Evolutionary conservation across 176 grass and related monocot genomes (phyloP), one percentile per base, ranked within the genome.

Genomic region (Microstegium vimineum): DNA sequence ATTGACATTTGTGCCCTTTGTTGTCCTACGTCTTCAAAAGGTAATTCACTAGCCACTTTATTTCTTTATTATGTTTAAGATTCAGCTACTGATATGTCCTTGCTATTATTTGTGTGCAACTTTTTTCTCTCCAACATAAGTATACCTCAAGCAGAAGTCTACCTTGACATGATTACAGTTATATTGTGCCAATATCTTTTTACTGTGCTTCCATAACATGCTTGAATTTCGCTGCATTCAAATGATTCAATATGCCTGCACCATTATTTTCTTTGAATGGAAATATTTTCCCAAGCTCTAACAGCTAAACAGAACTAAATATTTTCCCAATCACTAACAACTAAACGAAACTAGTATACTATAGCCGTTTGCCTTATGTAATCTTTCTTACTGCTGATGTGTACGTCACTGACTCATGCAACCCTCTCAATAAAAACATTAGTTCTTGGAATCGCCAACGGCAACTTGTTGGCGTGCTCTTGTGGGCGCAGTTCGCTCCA

Each of bases 11-110:
- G 96, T 95, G 18, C 96, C 96, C 25, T 99, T 94, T 72, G 93
- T 99, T 59, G 96, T 99, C 74, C 87, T 99, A 43, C 92, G 83
- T 75, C 96, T 99, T 92, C 87, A 94, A 83, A 95, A 99, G 96
- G 96, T 99, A 93, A 86, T 47, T 80, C 57, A n/a, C 25, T 41
- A 12, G 22, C 16, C 61, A 38, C 45, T 85, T 51, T 82, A 71
- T 82, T 77, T 31, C 30, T 70, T 46, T 87, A 59, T 80, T 17
- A 1, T 80, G 43, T 83, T 75, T n/a, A 77, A 62, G 16, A 65
- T 82, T 38, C 18, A 69, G 17, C 40, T 79, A 41, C 2, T 79
- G 56, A 17, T 45, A 33, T 68, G 10, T 43, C 4, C 5, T 87
- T 81, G 61, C 46, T 30, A 69, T 79, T 25, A 16, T 66, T 31